phyloP scores from a whole-genome alignment of 768 basidiomycete genomes.

The Leucosporidium yakuticum region DNA sequence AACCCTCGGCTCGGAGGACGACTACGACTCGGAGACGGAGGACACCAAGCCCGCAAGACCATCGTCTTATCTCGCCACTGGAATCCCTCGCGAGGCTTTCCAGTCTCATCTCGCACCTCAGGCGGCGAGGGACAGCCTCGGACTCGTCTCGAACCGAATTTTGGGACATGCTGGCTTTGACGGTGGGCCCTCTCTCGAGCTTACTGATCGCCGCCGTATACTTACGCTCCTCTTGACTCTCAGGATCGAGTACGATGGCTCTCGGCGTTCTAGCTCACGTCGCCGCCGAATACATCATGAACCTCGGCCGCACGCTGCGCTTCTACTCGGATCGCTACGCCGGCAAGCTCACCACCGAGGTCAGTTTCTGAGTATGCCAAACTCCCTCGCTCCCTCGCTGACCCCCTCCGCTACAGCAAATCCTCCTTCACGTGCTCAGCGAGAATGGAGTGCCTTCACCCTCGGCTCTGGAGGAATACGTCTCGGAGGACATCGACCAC shows the following conservation, averaged over 20 bases:
- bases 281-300: constrained; percentile 70
- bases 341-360: constrained; percentile 76
- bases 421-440: constrained; percentile 81
- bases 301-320: constrained; percentile 78
- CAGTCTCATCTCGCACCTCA: background rate
- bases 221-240: background rate
- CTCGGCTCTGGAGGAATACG: constrained; percentile 74
- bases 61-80: background rate
- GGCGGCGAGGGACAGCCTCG: background rate
- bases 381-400: background rate
- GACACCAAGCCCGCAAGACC: background rate
- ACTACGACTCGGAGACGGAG: background rate
- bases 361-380: constrained; percentile 43
- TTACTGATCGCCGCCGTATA: background rate
- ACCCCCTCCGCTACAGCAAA: constrained; percentile 58
- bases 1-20: constrained; percentile 4
- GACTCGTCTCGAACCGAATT: constrained; percentile 7
- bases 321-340: constrained; percentile 75
- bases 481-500: constrained; percentile 79
- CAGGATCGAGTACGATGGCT: constrained; percentile 44
- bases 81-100: constrained; percentile 1
- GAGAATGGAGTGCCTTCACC: constrained; percentile 77
- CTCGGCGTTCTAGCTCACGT: constrained; percentile 72
- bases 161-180: constrained; percentile 32
- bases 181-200: constrained; percentile 9